phyloP scores from a whole-genome alignment of 2,329 filamentous ascomycete genomes.

The Pseudocercospora cruenta region DNA sequence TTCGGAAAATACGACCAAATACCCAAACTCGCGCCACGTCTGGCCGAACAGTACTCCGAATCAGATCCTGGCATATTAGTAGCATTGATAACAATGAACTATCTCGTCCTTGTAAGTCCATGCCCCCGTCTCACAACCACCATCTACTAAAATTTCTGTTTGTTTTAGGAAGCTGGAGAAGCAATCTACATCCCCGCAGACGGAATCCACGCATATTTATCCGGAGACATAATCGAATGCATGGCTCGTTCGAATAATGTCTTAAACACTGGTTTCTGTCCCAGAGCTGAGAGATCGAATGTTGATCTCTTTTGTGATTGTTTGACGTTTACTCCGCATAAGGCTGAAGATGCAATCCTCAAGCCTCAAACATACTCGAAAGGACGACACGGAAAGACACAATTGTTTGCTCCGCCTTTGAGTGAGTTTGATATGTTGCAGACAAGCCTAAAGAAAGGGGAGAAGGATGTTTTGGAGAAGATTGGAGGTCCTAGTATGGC shows the following conservation, averaged over 20 bases:
- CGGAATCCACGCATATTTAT: constrained; percentile 73
- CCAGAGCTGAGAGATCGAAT: constrained; percentile 64
- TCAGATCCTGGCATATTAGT: constrained; percentile 70
- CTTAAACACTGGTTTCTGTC: constrained; percentile 76
- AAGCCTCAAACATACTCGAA: constrained; percentile 53
- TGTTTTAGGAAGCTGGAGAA: constrained; percentile 58
- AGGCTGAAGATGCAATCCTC: constrained; percentile 60
- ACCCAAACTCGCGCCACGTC: constrained; percentile 64
- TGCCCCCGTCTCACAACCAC: too few species aligned
- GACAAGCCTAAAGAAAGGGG: constrained; percentile 59
- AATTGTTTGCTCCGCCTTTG: constrained; percentile 67
- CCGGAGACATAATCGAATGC: constrained; percentile 75
- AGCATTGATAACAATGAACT: constrained; percentile 75
- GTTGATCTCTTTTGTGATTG: constrained; percentile 66
- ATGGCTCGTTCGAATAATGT: constrained; percentile 79
- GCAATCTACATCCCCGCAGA: constrained; percentile 73
- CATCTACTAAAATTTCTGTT: too few species aligned
- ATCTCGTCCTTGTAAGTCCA: constrained; percentile 55
- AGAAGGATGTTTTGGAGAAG: constrained; percentile 61
- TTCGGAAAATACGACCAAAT: constrained; percentile 63
- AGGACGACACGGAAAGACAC: constrained; percentile 63
- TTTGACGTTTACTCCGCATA: constrained; percentile 67
- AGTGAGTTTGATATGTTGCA: constrained; percentile 73
- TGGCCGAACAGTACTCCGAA: constrained; percentile 66
- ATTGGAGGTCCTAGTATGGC: constrained; percentile 66